Conservation (phyloP, 257 asterid genomes). For the Petunia secreta region DNA sequence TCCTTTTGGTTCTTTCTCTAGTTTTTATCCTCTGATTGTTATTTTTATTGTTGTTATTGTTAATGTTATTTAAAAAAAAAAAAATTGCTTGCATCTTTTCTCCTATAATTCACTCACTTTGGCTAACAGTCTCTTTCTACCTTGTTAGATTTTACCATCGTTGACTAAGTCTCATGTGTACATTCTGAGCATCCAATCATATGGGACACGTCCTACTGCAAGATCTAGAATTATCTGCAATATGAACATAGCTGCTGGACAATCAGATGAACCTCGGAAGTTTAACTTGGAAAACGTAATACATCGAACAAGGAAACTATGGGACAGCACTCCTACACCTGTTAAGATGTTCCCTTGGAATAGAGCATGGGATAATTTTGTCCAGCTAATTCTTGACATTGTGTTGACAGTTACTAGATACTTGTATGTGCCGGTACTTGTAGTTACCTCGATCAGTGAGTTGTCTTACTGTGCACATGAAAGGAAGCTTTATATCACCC, state of each 20-base stretch:
- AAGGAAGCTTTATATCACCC: conserved; percentile 67
- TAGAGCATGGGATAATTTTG: conserved; percentile 61
- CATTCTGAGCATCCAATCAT: conserved; percentile 44
- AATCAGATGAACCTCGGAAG: conserved; percentile 55
- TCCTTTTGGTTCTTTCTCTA: background rate
- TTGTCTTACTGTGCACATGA: conserved; percentile 96
- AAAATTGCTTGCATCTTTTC: background rate
- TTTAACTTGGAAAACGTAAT: conserved; percentile 39
- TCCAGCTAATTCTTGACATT: conserved; percentile 75
- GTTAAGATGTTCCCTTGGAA: conserved; percentile 89
- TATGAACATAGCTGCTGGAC: conserved; percentile 70
- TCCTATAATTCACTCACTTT: background rate
- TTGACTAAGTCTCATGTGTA: conserved; percentile 37
- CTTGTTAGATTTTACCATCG: conserved; percentile 48
- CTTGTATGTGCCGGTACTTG: conserved; percentile 63
- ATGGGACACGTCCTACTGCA: conserved; percentile 31
- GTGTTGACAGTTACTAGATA: conserved; percentile 58
- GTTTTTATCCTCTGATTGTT: background rate
- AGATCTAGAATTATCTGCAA: conserved; percentile 44
- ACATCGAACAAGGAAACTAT: conserved; percentile 60
- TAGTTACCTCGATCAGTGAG: conserved; percentile 72
- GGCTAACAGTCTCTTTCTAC: conserved; percentile 21
- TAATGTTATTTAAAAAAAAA: too few species aligned
- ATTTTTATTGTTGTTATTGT: background rate
- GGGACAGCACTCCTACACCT: conserved; percentile 77